Evolutionary conservation across 805 yeast species (phyloP), one percentile per base, ranked within the genome.

Genomic region (Wickerhamiella galacta): DNA sequence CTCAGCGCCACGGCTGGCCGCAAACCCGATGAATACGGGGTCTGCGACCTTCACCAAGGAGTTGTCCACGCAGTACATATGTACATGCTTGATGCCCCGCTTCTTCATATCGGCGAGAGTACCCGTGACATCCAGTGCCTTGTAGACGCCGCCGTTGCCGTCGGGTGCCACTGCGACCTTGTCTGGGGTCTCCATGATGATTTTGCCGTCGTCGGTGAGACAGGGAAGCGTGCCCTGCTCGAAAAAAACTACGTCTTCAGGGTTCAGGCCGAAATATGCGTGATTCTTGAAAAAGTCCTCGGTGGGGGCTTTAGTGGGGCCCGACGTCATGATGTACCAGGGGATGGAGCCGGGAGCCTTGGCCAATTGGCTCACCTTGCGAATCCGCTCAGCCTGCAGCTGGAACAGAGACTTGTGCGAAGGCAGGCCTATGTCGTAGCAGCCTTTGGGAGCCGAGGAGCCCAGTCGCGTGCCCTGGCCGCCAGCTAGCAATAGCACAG

Each of bases 391-490:
- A 16, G 93, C 90, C 58, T 90, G 99, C 35, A 90, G 66, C 54
- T 83, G 94, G 56, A 90, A 90, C 37, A 90, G 60, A 1, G 93
- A 70, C 52, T 81, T 81, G 21, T 66, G 64, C 2, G 93, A 79
- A 1, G 95, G 94, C 31, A 90, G 66, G 0, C 76, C 76, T 39
- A 90, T 75, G 52, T 87, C 70, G 51, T 71, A 90, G 56, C 95
- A 87, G 1, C 99, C 99, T 56, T 90, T 90, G 23, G 99, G 99
- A 17, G 61, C 70, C 3, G 72, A 60, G 1, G 94, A 82, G 1
- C 98, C 98, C 34, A 90, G 63, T 40, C 99, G 66, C 6, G 95
- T 79, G 20, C 99, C 99, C 56, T 90, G 98, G 31, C 99, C 99
- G 36, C 99, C 99, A 9, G 99, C 95, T 79, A 90, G 76, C 33